phyloP scores from a whole-genome alignment of 495 filamentous ascomycete genomes.

The Articulospora tetracladia region DNA sequence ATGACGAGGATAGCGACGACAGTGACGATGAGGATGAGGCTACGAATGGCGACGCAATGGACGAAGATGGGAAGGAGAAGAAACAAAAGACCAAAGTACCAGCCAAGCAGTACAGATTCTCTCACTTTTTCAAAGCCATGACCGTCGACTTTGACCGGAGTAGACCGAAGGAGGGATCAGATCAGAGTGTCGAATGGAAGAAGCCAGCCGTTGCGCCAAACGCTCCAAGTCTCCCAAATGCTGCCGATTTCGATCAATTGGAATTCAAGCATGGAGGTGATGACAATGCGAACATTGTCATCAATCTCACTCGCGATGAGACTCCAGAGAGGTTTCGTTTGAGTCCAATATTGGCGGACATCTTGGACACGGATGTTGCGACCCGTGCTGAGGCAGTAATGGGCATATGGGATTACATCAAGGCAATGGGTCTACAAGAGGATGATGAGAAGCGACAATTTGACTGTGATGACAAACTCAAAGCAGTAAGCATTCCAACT shows the following conservation, averaged over 20 bases:
- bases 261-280: constrained; percentile 90
- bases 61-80: constrained; percentile 48
- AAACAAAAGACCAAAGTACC: constrained; percentile 30
- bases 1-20: constrained; percentile 55
- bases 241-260: constrained; percentile 82
- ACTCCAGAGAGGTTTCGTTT: constrained; percentile 78
- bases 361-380: constrained; percentile 83
- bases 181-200: constrained; percentile 65
- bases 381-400: constrained; percentile 81
- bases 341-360: constrained; percentile 71
- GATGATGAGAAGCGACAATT: constrained; percentile 91
- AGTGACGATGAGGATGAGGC: constrained; percentile 44
- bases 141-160: constrained; percentile 79
- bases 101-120: constrained; percentile 52
- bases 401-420: constrained; percentile 94
- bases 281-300: constrained; percentile 85
- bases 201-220: constrained; percentile 58
- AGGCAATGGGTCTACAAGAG: constrained; percentile 79
- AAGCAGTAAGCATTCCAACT: constrained; percentile 52
- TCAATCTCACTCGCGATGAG: constrained; percentile 85
- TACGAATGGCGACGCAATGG: constrained; percentile 53
- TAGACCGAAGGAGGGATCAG: constrained; percentile 44
- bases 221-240: constrained; percentile 41
- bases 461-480: constrained; percentile 78
- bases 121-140: constrained; percentile 93